These are phyloP conservation scores for Jatropha curcas DNA, from an alignment of 345 rosid species.

Conservation along the genomic window DNA sequence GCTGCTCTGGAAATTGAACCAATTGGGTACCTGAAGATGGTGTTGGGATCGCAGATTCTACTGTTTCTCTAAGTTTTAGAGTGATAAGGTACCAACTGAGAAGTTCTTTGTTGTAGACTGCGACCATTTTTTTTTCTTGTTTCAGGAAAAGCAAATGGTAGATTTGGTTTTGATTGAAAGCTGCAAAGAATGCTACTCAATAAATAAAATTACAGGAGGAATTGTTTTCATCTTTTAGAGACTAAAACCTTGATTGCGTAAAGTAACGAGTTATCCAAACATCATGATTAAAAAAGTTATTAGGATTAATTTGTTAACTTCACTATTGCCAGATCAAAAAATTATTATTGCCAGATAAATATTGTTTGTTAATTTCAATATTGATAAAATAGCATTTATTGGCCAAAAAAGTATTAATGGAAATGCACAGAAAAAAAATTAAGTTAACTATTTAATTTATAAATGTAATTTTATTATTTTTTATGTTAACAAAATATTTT, in stretches of 20 bases:
- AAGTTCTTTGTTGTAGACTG: conserved; percentile 66
- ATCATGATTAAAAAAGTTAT: conserved; percentile 4
- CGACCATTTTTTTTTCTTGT: conserved; percentile 60
- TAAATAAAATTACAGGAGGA: not conserved
- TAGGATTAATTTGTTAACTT: not conserved
- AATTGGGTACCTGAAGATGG: conserved; percentile 16
- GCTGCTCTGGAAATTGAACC: conserved; percentile 28
- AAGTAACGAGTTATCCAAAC: not conserved
- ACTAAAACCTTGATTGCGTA: no score
- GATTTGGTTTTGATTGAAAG: conserved; percentile 12
- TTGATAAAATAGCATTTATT: no score
- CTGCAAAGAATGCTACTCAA: not conserved
- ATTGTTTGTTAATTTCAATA: no score
- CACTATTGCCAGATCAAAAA: no score
- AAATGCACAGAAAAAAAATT: no score
- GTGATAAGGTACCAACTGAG: conserved; percentile 77
- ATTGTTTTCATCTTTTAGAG: no score
- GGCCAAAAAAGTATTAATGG: no score
- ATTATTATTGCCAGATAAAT: no score
- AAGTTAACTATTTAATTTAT: no score
- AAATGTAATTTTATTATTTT: no score
- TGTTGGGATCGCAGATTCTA: conserved; percentile 48
- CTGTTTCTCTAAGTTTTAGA: conserved; percentile 62
- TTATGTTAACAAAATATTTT: no score
- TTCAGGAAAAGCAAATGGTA: not conserved